Base-by-base conservation (phyloP, 805 yeast species). In the Starmera dryadoides region DNA sequence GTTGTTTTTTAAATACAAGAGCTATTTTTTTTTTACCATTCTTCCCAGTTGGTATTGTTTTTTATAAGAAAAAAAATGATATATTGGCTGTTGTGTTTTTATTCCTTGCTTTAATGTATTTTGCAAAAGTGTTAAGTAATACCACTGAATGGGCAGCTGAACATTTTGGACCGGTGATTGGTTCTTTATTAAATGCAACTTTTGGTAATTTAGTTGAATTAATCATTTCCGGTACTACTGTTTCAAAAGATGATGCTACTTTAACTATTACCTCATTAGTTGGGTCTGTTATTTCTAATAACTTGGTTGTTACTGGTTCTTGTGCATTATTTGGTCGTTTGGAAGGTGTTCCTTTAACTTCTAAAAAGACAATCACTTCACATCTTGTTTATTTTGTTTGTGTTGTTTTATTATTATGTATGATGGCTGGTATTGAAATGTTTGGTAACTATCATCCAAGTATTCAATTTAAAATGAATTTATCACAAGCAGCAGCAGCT, bases 131-230 rank as follows among this genome's bases (percentile, higher is more conserved):
- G 2, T 31, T 49, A 35, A 47, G 52, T 46, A 49, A 49, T 33
- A 42, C 44, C 19, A 50, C 55, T 5, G 55, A 50, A 44, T 33
- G 42, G 42, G 49, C 52, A 4, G 48, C 41, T 22, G 47, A 43
- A 26, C 52, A 50, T 39, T 48, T 43, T 21, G 55, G 55, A 16
- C 73, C 71, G 43, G 71, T 74, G 30, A 34, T 69, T 22, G 75
- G 75, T 18, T 74, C 75, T 1, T 55, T 70, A 41, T 57, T 71
- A 50, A 71, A 71, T 47, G 75, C 75, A 15, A 70, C 75, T 7
- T 70, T 71, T 48, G 76, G 75, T 33, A 71, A 71, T 46, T 69
- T 74, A 2, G 75, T 71, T 7, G 76, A 71, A 50, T 58, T 71
- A 43, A 70, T 71, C 52, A 75, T 71, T 31, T 66, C 72, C 10